Base-by-base conservation (phyloP, 129 eudicot genomes). In the Centrapalus pauciflorus region DNA sequence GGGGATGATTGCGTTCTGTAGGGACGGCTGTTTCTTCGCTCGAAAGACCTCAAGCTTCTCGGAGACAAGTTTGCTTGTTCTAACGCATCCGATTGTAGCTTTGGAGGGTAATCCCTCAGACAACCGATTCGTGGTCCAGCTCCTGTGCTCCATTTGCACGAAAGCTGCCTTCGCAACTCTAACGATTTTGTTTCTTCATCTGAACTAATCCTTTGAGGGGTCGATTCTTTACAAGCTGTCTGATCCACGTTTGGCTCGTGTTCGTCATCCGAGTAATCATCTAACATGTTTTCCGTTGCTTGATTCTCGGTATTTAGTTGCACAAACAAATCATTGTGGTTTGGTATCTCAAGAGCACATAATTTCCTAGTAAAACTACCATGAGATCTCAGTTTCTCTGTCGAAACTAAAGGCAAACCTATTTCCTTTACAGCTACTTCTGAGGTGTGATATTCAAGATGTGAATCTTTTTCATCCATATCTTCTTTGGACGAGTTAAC, bases 41-140 rank as follows among this genome's bases (percentile, higher is more conserved):
- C 2, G 50, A 61, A 30, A 8, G 63, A 49, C 29, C 37, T 33
- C 76, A 70, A 40, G 75, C 73, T 85, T 77, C 85, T 82, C 38
- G 99, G 99, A 55, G 95, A 94, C 55, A 94, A 60, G 35, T 77
- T 84, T 3, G 66, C 90, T 72, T 82, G 84, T 80, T 94, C 97
- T 67, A 94, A 63, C 8, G 97, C 84, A 16, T 83, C 95, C 10
- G 80, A 85, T 58, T 86, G 97, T 67, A 94, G 85, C 77, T 81
- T 82, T 4, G 90, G 51, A 3, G 97, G 99, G 61, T 94, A 94
- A 34, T 89, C 99, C 58, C 97, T 75, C 56, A 94, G 52, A 59
- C 97, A 94, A 16, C 99, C 95, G 11, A 94, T 94, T 26, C 99
- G 66, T 3, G 99, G 99, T 46, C 97, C 99, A 11, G 90, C 99